phyloP scores from a whole-genome alignment of 2,329 filamentous ascomycete genomes.

The Dothideomycetes sp. region DNA sequence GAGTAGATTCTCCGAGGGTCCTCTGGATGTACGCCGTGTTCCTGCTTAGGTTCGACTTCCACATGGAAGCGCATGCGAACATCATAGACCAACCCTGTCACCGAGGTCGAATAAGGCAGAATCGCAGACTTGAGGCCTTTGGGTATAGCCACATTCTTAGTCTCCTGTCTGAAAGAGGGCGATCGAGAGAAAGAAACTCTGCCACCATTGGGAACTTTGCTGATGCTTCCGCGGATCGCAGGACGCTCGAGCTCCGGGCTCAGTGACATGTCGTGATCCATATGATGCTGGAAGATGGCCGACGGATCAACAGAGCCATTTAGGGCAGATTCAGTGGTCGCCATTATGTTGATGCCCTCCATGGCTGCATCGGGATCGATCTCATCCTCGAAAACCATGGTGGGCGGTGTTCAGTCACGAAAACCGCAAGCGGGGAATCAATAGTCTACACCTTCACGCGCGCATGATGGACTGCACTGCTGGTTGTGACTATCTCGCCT shows the following conservation, averaged over 20 bases:
- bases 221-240: background rate
- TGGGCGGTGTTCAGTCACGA: no score
- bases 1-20: slow-evolving; percentile 85
- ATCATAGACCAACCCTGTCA: slow-evolving; percentile 57
- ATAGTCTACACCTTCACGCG: no score
- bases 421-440: no score
- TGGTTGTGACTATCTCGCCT: no score
- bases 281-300: background rate
- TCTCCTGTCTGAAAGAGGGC: slow-evolving; percentile 4
- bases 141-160: background rate
- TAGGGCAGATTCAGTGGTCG: background rate
- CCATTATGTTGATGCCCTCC: background rate
- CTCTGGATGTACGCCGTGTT: slow-evolving; percentile 74
- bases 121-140: slow-evolving; percentile 20
- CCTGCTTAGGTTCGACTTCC: slow-evolving; percentile 45
- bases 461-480: no score
- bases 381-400: no score
- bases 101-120: slow-evolving; percentile 25
- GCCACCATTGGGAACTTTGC: slow-evolving; percentile 2
- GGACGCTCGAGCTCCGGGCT: background rate
- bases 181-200: background rate
- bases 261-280: background rate
- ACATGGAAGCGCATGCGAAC: slow-evolving; percentile 92
- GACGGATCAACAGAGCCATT: background rate
- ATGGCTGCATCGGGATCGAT: no score